Evolutionary conservation across 345 rosid genomes (phyloP), one percentile per base, ranked within the genome.

Genomic region (Bretschneidera sinensis): DNA sequence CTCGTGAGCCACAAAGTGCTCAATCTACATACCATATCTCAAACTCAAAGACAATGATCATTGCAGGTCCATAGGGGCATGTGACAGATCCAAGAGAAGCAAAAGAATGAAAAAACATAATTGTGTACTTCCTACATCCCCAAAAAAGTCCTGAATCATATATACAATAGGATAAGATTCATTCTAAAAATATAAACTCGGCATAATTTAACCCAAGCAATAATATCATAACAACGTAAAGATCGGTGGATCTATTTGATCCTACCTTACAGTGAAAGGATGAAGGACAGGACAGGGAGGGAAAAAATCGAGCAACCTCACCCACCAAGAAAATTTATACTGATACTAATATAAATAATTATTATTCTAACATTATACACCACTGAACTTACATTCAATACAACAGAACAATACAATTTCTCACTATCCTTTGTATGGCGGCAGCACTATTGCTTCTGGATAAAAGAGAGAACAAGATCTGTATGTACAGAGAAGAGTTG

Each of bases 401-500:
- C n/a, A n/a, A n/a, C n/a, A n/a, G n/a, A n/a, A n/a, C n/a, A n/a
- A 39, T 48, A 66, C 25, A 34, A 53, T 15, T 48, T 18, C 21
- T 43, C 49, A 61, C 60, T 59, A 39, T 57, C 49, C 55, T 39
- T 57, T 31, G 21, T 53, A 24, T 48, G 43, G 51, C 28, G 4
- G 57, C 54, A 24, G 13, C 21, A 18, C 82, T 83, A 89, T 60
- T 89, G 90, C 86, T 89, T 92, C 83, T 92, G 98, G 75, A 84
- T 78, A 70, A 81, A 89, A 18, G 98, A 89, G 60, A 85, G 98
- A 59, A 84, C 88, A 17, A 83, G 88, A 84, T 92, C 97, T 47
- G 98, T 92, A 66, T 89, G 97, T 71, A 89, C 96, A 56, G 97
- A 84, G 85, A 92, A 92, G 75, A 89, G 91, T 68, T 92, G 98